A percentile compares a stretch with the other conserved stretches of the same genome.
These are phyloP conservation scores for Auricularia heimuer DNA, from an alignment of 768 basidiomycete genomes.

Conservation along the genomic window DNA sequence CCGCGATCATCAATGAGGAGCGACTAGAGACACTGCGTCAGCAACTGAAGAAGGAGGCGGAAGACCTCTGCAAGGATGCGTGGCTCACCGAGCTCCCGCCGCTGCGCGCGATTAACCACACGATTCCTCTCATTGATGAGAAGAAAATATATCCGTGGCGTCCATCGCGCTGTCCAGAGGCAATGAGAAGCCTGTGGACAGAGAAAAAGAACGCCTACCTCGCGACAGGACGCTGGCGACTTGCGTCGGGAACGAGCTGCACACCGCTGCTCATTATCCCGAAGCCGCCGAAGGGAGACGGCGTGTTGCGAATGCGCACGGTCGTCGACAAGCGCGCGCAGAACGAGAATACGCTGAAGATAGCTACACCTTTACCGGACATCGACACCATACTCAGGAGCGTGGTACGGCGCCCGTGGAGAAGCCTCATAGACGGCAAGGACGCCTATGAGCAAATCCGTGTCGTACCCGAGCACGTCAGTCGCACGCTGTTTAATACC, in stretches of 20 bases:
- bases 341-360: too few species aligned
- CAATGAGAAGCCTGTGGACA: constrained; percentile 15
- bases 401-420: constrained; percentile 12
- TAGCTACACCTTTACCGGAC: constrained; percentile 19
- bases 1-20: neutral
- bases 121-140: constrained; percentile 26
- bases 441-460: constrained; percentile 26
- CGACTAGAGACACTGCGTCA: neutral
- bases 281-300: constrained; percentile 16
- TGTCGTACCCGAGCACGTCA: constrained; percentile 10
- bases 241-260: constrained; percentile 18
- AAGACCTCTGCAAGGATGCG: constrained; percentile 18
- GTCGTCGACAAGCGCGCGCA: constrained; percentile 19
- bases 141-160: constrained; percentile 23
- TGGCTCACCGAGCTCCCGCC: constrained; percentile 23
- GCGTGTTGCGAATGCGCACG: constrained; percentile 12
- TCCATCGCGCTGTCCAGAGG: constrained; percentile 28
- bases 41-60: constrained; percentile 17
- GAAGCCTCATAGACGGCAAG: constrained; percentile 20
- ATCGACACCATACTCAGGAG: constrained; percentile 18
- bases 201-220: constrained; percentile 25
- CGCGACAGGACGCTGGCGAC: constrained; percentile 21
- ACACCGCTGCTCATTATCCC: constrained; percentile 24
- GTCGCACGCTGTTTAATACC: constrained; percentile 21
- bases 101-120: constrained; percentile 26